A percentile compares a stretch with the other conserved stretches of the same genome.
Evolutionary conservation across 2,329 filamentous ascomycete species (phyloP).

Genomic region (Clathrospora elynae): DNA sequence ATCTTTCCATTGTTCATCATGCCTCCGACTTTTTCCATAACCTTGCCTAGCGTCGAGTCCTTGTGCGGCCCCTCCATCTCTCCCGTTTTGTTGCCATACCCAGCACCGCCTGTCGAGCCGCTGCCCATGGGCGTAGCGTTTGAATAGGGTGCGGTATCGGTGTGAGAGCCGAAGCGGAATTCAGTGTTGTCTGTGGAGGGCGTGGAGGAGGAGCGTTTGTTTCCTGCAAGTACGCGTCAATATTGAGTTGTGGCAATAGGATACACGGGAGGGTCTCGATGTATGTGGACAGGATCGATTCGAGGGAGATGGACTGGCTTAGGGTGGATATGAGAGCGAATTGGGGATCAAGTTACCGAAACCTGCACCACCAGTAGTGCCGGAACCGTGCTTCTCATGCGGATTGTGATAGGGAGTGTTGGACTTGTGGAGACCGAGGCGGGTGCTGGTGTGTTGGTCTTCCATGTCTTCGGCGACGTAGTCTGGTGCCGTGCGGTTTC

Average conservation of each 20-base stretch:
- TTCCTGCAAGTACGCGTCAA: slow-evolving; percentile 24
- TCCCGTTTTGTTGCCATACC: slow-evolving; percentile 50
- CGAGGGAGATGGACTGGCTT: not conserved
- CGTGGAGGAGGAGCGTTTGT: slow-evolving; percentile 36
- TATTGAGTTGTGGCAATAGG: not conserved
- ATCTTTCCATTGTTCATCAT: slow-evolving; percentile 57
- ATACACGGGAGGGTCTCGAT: not conserved
- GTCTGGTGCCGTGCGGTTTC: slow-evolving; percentile 40
- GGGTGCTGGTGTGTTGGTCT: slow-evolving; percentile 34
- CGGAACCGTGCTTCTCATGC: slow-evolving; percentile 40
- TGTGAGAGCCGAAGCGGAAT: slow-evolving; percentile 28
- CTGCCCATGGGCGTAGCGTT: slow-evolving; percentile 35
- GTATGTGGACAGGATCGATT: not conserved
- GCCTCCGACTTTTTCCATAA: slow-evolving; percentile 63
- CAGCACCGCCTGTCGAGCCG: slow-evolving; percentile 43
- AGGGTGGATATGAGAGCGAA: not conserved
- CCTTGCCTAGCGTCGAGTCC: slow-evolving; percentile 60
- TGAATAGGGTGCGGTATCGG: slow-evolving; percentile 32
- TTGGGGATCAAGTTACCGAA: slow-evolving; percentile 22
- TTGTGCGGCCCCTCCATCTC: slow-evolving; percentile 15
- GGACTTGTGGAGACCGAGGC: slow-evolving; percentile 33
- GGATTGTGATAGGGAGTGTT: slow-evolving; percentile 35
- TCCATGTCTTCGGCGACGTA: slow-evolving; percentile 21
- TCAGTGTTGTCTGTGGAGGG: not conserved
- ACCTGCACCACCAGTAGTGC: slow-evolving; percentile 42